Conservation (phyloP, 2,329 filamentous ascomycete species). For the Karstenula rhodostoma region DNA sequence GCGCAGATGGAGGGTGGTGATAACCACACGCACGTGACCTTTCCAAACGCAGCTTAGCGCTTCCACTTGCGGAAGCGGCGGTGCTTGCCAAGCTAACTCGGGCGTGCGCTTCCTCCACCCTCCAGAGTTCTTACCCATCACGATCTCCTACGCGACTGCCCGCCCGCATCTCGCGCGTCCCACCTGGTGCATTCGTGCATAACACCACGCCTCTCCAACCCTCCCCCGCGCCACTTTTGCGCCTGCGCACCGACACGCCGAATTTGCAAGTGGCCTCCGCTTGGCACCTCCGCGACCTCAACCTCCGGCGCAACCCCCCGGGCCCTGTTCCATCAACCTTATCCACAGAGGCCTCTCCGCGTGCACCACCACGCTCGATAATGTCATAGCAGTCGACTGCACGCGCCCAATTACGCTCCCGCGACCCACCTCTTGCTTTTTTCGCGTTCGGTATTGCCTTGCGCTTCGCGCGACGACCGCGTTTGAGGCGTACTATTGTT, state of each 20-base stretch:
- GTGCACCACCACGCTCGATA: slow-evolving; percentile 42
- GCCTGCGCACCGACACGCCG: slow-evolving; percentile 31
- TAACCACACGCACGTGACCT: neutral
- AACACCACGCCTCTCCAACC: slow-evolving; percentile 44
- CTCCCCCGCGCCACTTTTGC: slow-evolving; percentile 37
- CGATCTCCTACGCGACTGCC: slow-evolving; percentile 41
- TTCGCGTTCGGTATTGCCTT: slow-evolving; percentile 31
- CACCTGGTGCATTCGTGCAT: slow-evolving; percentile 34
- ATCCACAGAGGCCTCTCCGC: slow-evolving; percentile 32
- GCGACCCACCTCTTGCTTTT: slow-evolving; percentile 35
- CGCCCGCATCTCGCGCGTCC: slow-evolving; percentile 19
- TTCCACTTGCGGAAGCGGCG: slow-evolving; percentile 1
- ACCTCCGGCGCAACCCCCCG: slow-evolving; percentile 36
- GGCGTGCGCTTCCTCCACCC: slow-evolving; percentile 2
- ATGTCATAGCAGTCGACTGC: slow-evolving; percentile 44
- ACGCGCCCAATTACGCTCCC: slow-evolving; percentile 32
- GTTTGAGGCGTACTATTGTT: slow-evolving; percentile 23
- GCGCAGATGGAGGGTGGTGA: neutral
- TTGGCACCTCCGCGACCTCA: slow-evolving; percentile 43
- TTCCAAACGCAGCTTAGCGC: neutral
- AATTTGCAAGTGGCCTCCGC: slow-evolving; percentile 42
- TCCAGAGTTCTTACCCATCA: slow-evolving; percentile 29
- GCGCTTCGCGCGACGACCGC: slow-evolving; percentile 29
- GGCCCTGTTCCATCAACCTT: slow-evolving; percentile 42
- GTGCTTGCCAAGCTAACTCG: neutral